Base-by-base conservation (phyloP, 805 yeast genomes). In the Dipodascus albidus region DNA sequence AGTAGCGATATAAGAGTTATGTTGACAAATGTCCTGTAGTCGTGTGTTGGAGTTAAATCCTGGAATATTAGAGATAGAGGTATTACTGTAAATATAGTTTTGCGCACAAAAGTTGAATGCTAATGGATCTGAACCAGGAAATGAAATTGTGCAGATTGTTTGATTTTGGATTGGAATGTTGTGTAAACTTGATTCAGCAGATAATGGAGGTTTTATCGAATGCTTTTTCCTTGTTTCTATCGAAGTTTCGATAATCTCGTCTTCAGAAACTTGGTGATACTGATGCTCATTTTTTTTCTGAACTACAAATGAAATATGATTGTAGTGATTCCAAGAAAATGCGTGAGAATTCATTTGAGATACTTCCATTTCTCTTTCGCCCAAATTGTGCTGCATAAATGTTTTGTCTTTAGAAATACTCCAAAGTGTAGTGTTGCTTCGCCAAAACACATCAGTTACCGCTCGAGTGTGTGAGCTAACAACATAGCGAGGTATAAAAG, bases 401-500 rank as follows among this genome's bases (percentile, higher is more conserved):
- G 62, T 63, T 52, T 73, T 73, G 59, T 82, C 87, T 53, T 73
- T 72, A 2, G 83, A 76, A 23, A 75, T 70, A 38, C 79, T 74
- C 68, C 79, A 75, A 3, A 81, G 57, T 38, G 64, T 61, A 47
- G 67, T 65, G 1, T 80, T 75, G 24, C 74, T 68, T 27, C 78
- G 73, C 72, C 82, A 81, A 4, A 74, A 64, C 6, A 87, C 63
- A n/a, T 83, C 88, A 8, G 82, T 73, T 2, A 80, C 73, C 49
- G 74, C 73, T 23, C 73, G 73, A 0, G 70, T 54, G 59, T 82
- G 86, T 4, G 68, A 61, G 52, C 75, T 79, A 24, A 80, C 65
- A 3, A 75, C 71, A 57, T 76, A 71, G 44, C 75, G 74, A 0
- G 97, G 96, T 21, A 89, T 77, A 62, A 77, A 83, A 58, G 82